phyloP scores from a whole-genome alignment of 805 yeast species.

The Jamesozyma hellenica region DNA sequence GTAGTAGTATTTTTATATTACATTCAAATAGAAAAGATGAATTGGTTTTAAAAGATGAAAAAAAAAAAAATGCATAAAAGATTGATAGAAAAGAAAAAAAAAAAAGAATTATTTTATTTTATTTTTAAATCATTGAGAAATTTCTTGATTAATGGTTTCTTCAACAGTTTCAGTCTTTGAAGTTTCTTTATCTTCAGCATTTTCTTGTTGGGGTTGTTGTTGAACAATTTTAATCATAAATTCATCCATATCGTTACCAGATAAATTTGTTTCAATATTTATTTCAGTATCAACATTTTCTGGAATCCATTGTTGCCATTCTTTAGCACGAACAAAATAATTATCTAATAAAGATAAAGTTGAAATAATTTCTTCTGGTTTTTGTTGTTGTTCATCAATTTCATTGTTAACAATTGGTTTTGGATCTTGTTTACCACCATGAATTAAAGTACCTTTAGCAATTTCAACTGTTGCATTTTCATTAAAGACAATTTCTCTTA shows the following conservation, averaged over 20 bases:
- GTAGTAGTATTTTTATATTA: too few relatives aligned
- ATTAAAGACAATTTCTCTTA: conserved; percentile 26
- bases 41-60: too few relatives aligned
- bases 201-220: not conserved
- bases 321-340: conserved; percentile 24
- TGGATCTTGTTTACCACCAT: conserved; percentile 5
- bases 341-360: conserved; percentile 11
- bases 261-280: conserved; percentile 13
- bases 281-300: conserved; percentile 13
- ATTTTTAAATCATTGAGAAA: not conserved
- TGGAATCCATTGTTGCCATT: conserved; percentile 20
- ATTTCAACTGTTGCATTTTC: conserved; percentile 24
- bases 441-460: conserved; percentile 13
- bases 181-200: conserved; percentile 5
- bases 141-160: not conserved
- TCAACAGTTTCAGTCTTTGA: conserved; percentile 10
- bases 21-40: too few relatives aligned
- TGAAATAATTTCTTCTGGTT: conserved; percentile 3
- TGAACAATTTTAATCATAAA: conserved; percentile 10
- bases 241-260: conserved; percentile 20
- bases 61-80: not conserved
- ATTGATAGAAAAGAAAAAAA: not conserved
- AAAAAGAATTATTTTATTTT: not conserved
- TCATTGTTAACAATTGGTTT: conserved; percentile 1
- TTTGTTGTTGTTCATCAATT: not conserved